Evolutionary conservation across 164 flowering plant species (phyloP).

Genomic region (Berberis thunbergii): DNA sequence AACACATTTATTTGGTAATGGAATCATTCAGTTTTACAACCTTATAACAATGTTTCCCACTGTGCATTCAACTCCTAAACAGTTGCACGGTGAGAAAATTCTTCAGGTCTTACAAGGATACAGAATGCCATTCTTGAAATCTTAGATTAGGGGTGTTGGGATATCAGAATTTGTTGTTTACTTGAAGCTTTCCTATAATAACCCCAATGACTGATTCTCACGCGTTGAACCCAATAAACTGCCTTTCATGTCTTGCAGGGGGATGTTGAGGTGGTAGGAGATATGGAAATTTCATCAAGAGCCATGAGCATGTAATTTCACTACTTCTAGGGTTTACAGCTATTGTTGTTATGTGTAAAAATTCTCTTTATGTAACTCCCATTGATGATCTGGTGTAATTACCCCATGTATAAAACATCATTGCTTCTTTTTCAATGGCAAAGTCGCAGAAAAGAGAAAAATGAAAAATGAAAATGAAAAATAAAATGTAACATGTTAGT

Average conservation of each 20-base stretch:
- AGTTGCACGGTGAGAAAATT: background rate
- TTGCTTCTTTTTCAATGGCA: slow-evolving; percentile 16
- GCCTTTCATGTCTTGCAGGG: slow-evolving; percentile 22
- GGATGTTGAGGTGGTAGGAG: slow-evolving; percentile 32
- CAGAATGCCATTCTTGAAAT: too few relatives aligned
- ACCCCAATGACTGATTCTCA: too few relatives aligned
- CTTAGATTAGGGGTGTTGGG: background rate
- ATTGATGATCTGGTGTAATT: slow-evolving; percentile 31
- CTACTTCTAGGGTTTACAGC: background rate
- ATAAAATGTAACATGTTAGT: slow-evolving; percentile 23
- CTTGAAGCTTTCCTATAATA: too few relatives aligned
- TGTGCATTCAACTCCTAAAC: background rate
- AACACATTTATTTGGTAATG: too few relatives aligned
- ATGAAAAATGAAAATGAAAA: too few relatives aligned
- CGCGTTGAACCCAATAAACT: background rate
- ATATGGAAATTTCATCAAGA: slow-evolving; percentile 60
- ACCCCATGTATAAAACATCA: slow-evolving; percentile 25
- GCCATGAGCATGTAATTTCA: slow-evolving; percentile 74
- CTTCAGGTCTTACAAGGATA: background rate
- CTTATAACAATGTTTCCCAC: background rate
- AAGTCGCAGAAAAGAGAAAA: slow-evolving; percentile 2
- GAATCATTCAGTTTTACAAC: background rate
- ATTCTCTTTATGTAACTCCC: slow-evolving; percentile 14
- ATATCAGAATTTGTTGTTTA: background rate
- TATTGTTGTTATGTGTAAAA: slow-evolving; percentile 19